Base-by-base conservation (phyloP, 352 stramenopile species). In the Globisporangium ultimum region DNA sequence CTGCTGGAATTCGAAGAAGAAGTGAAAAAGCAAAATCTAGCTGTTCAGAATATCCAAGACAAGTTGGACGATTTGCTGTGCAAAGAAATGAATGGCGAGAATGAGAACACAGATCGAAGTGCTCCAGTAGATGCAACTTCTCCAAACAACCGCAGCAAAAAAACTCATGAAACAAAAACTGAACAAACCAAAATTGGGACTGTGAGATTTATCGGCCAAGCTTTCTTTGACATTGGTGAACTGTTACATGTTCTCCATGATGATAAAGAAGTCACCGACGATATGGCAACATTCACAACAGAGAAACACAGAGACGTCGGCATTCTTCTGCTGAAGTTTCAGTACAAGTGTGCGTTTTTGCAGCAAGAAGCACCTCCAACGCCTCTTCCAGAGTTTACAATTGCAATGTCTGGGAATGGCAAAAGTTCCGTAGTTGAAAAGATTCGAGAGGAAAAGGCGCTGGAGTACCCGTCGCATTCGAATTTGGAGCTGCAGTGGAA, bases 331-430 rank as follows among this genome's bases (percentile, higher is more conserved):
- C 43, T 87, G 17, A 38, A 73, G 40, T 80, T 82, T 41, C 45
- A 80, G 56, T 87, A 79, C 63, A 80, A 87, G 36, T 84, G 76
- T 28, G 64, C 47, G 5, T 64, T 67, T 0, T 32, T 81, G 28
- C 67, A 79, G 42, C 52, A 60, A n/a, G 65, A 75, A 17, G 55
- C 55, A 1, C 36, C 41, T 4, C 18, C 32, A 12, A 28, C 20
- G 0, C 12, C 54, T 6, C 58, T 82, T 7, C 42, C 64, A 21
- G 20, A 17, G 1, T 41, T 80, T 20, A 55, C 32, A 12, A 75
- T 82, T 15, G 64, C 61, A 18, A 76, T 78, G 64, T 64, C 66
- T 1, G 55, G 65, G 14, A 72, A 81, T 43, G 70, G 77, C 12
- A 43, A 53, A 11, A 48, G 38, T 17, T 22, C 32, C 11, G 34